Evolutionary conservation across 257 asterid species (phyloP).

Genomic region (Solanum clarkiae): DNA sequence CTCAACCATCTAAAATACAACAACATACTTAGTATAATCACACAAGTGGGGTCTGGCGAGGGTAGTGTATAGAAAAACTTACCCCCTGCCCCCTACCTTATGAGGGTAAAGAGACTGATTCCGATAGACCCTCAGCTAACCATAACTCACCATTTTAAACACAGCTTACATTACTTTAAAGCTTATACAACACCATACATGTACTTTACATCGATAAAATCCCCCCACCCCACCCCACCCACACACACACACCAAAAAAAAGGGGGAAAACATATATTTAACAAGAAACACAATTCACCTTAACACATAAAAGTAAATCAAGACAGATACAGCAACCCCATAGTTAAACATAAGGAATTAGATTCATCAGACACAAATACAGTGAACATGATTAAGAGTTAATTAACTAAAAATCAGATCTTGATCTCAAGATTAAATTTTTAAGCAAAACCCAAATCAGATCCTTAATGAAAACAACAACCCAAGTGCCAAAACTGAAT

Average conservation of each 20-base stretch:
- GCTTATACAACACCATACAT: neutral
- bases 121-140: too few species aligned
- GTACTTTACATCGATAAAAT: neutral
- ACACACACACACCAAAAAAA: neutral
- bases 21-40: too few species aligned
- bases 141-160: neutral
- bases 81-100: too few species aligned
- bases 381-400: neutral
- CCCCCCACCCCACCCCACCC: too few species aligned
- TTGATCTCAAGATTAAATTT: neutral
- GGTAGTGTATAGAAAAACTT: too few species aligned
- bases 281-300: neutral
- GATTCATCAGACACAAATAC: neutral
- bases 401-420: conserved; percentile 5
- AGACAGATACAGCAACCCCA: neutral
- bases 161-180: neutral
- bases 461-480: conserved; percentile 1
- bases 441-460: neutral
- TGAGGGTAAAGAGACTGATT: too few species aligned
- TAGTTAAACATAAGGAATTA: neutral
- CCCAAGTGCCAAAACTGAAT: neutral
- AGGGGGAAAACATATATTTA: neutral
- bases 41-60: too few species aligned
- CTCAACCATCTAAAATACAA: neutral
- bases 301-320: neutral